Conservation (phyloP, 2,329 filamentous ascomycete genomes). For the Venturia oleaginea region DNA sequence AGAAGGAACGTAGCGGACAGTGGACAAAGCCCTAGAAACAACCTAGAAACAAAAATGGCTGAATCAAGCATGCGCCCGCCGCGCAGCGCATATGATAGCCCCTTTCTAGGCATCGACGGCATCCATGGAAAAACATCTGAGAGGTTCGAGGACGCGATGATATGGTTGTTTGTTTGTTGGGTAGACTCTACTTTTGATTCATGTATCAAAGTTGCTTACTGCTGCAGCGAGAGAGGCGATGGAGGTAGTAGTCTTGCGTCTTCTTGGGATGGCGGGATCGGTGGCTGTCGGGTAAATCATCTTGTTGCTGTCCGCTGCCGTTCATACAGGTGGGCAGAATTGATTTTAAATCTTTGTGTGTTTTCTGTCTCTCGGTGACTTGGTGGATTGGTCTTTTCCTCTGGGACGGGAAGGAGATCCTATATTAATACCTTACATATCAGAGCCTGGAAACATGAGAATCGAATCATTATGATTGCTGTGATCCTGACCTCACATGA, state of each 20-base stretch:
- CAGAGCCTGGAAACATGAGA: not conserved
- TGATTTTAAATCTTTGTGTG: no score
- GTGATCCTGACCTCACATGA: not conserved
- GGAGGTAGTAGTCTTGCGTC: conserved; percentile 24
- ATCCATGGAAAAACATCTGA: not conserved
- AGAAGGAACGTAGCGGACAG: no score
- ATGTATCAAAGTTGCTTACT: conserved; percentile 22
- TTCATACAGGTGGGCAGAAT: not conserved
- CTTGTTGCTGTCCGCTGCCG: not conserved
- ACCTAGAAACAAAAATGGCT: no score
- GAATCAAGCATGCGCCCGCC: conserved; percentile 24
- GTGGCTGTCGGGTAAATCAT: not conserved
- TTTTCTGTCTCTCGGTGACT: no score
- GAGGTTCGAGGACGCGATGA: not conserved
- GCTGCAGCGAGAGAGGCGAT: conserved; percentile 25
- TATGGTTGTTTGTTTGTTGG: conserved; percentile 20
- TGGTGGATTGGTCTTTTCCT: not conserved
- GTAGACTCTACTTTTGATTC: conserved; percentile 24
- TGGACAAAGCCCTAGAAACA: no score
- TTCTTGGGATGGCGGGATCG: conserved; percentile 16
- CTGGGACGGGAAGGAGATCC: not conserved
- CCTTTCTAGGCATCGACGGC: conserved; percentile 18
- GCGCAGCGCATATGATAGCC: conserved; percentile 21
- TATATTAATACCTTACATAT: not conserved
- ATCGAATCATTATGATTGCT: not conserved